Base-by-base conservation (phyloP, 371 early-diverging fungal species). In the Sporodiniella umbellata region DNA sequence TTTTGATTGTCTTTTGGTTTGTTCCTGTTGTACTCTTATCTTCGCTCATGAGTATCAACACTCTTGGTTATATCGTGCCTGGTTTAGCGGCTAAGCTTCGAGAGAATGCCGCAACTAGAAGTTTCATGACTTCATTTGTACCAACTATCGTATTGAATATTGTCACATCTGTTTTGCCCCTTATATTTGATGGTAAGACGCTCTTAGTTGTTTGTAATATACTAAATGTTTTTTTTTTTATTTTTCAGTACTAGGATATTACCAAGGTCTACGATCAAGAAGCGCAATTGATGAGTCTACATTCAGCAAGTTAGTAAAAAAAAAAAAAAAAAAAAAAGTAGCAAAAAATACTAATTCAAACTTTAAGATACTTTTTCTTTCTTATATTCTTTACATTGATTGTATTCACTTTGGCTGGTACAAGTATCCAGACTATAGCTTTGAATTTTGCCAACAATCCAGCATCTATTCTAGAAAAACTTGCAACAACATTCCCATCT, bases 311-410 rank as follows among this genome's bases (percentile, higher is more conserved):
- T 64, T 58, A 62, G 58, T 52, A 22, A 28, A 28, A 28, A 7
- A 28, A 10, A n/a, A n/a, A n/a, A n/a, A n/a, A n/a, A n/a, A n/a
- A n/a, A n/a, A n/a, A n/a, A n/a, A n/a, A n/a, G n/a, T n/a, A n/a
- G n/a, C n/a, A n/a, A n/a, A n/a, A n/a, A n/a, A n/a, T n/a, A n/a
- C n/a, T n/a, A n/a, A n/a, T n/a, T n/a, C n/a, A n/a, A n/a, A n/a
- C n/a, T n/a, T n/a, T n/a, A n/a, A 89, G 89, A 64, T 91, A 92
- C 64, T 95, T 89, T 65, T 85, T 86, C 46, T 95, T 94, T 54
- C 80, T 86, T 33, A 60, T 95, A n/a, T 87, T 91, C 79, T 95
- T 93, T 66, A 86, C 94, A 10, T 64, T 96, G 25, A 69, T 96
- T 33, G 82, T 93, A 8, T 89, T 91, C 58, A 85, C 88, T n/a